Evolutionary conservation across 805 yeast species (phyloP).

Genomic region (Cyberlindnera maclurae): DNA sequence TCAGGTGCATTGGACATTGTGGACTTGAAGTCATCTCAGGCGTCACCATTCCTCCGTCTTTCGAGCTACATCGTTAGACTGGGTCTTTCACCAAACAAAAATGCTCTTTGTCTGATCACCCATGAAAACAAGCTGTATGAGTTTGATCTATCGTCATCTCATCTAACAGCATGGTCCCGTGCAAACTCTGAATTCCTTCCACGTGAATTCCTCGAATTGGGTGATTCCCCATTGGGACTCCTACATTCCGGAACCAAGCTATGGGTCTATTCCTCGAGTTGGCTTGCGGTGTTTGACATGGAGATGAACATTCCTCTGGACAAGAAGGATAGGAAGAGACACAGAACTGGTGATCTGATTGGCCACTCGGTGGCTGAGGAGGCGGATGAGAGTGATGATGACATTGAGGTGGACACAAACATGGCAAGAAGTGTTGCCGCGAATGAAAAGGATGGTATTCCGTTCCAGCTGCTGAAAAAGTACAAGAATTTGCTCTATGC

Average conservation of each 20-base stretch:
- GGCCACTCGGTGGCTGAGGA: conserved; percentile 27
- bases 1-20: conserved; percentile 49
- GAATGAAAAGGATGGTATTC: conserved; percentile 25
- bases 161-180: conserved; percentile 71
- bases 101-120: conserved; percentile 56
- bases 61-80: conserved; percentile 55
- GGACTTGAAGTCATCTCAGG: conserved; percentile 24
- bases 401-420: conserved; percentile 21
- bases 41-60: conserved; percentile 47
- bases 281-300: conserved; percentile 74
- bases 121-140: conserved; percentile 73
- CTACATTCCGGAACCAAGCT: conserved; percentile 45
- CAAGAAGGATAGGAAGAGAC: conserved; percentile 29
- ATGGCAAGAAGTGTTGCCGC: conserved; percentile 21
- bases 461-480: conserved; percentile 71
- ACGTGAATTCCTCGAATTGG: conserved; percentile 43
- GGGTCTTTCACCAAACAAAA: conserved; percentile 38
- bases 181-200: conserved; percentile 73
- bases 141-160: conserved; percentile 36
- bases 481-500: conserved; percentile 66
- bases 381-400: conserved; percentile 20
- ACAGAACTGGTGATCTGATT: conserved; percentile 36
- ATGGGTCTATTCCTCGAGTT: conserved; percentile 86
- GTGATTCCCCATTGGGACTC: conserved; percentile 69
- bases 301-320: conserved; percentile 45